Conservation (phyloP, 2,329 filamentous ascomycete species). For the Pseudopithomyces chartarum region DNA sequence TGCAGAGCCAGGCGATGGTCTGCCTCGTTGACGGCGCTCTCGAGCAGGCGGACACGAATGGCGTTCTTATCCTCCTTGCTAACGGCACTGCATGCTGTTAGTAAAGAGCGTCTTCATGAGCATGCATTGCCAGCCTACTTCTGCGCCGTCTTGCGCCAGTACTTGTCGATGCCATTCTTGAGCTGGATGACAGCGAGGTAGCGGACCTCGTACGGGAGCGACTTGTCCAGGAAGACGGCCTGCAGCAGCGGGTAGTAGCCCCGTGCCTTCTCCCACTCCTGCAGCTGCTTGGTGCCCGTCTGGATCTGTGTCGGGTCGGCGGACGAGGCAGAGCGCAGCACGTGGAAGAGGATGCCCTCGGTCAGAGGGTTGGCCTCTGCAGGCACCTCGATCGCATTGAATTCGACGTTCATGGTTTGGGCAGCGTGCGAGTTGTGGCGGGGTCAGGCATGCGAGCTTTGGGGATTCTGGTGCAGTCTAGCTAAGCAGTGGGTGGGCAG, state of each 20-base stretch:
- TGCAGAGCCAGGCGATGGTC: constrained; percentile 79
- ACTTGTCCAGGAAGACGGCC: constrained; percentile 79
- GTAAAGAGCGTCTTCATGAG: background rate
- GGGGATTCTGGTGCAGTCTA: no score
- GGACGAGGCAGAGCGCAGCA: constrained; percentile 55
- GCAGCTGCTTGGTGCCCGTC: constrained; percentile 57
- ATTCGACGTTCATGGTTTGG: constrained; percentile 35
- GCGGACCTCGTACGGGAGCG: constrained; percentile 76
- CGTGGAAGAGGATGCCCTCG: constrained; percentile 53
- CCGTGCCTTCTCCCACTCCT: constrained; percentile 55
- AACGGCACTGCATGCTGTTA: constrained; percentile 56
- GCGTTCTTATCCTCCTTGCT: constrained; percentile 72
- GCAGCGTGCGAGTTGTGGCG: constrained; percentile 13
- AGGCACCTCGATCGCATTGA: constrained; percentile 70
- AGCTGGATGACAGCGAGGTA: constrained; percentile 92
- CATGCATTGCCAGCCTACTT: constrained; percentile 51
- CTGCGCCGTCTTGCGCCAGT: constrained; percentile 83
- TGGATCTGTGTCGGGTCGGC: constrained; percentile 55
- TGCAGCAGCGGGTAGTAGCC: constrained; percentile 57
- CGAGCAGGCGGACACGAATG: constrained; percentile 76
- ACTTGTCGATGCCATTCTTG: constrained; percentile 95
- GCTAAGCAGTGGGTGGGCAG: no score
- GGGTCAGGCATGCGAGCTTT: constrained; percentile 15
- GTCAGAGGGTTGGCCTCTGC: constrained; percentile 73
- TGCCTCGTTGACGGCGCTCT: constrained; percentile 77